Evolutionary conservation across 495 filamentous ascomycete species (phyloP), one percentile per base, ranked within the genome.

Genomic region (Trichoderma reesei): DNA sequence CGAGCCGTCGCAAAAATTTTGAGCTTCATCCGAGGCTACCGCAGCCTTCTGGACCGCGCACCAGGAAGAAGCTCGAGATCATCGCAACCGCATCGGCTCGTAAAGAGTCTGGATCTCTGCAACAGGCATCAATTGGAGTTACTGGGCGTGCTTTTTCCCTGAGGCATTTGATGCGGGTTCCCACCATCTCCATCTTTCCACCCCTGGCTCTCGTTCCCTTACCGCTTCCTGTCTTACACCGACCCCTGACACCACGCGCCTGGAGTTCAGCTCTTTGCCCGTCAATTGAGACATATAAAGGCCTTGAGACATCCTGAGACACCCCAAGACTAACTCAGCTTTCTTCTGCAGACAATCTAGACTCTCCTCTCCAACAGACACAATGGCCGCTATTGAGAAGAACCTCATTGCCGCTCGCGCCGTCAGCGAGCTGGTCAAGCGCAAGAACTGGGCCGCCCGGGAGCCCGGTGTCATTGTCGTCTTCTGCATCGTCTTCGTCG

Each of bases 391-490:
- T 65, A 75, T 82, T 70, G 75, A 71, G 67, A 72, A 56, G 51
- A 20, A 56, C 9, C 51, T 71, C 66, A 41, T 83, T 67, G 72
- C 80, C 74, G 74, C 76, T 68, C 77, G 79, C 73, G 76, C 80
- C 71, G 66, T 68, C 64, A 26, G 62, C 63, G 71, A 76, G 62
- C 68, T 86, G 68, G 71, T 72, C 66, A 82, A 77, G 69, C 82
- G 83, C 63, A 68, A 70, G 61, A 83, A 80, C 75, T 86, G 76
- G 73, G 72, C 81, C 42, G 41, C 65, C 37, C 66, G 74, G 59
- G 79, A 85, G 71, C 71, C 77, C 26, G 83, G 82, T 72, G 82
- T 85, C 67, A 76, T 85, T 51, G 75, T 83, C 68, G 83, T 85
- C 59, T 85, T 86, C 76, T 81, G 76, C 70, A 81, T 86, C 65